phyloP scores from a whole-genome alignment of 2,329 filamentous ascomycete species.

The Pyrenochaeta sp. region DNA sequence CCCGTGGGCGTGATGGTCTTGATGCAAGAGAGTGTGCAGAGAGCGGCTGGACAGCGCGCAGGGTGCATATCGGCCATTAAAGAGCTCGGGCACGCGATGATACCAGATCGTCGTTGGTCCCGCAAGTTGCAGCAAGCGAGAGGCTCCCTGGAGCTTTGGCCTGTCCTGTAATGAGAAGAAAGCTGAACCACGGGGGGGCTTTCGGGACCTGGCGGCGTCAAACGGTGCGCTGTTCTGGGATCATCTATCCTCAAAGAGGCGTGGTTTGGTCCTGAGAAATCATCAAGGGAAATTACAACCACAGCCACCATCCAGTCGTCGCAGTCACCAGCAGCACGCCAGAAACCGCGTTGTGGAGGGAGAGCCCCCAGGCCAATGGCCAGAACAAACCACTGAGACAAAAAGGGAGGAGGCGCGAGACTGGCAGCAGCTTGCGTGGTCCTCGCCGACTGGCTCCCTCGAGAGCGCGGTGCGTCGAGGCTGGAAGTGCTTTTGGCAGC shows the following conservation, averaged over 20 bases:
- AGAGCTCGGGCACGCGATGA: constrained; percentile 24
- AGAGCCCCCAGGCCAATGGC: constrained; percentile 19
- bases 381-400: constrained; percentile 23
- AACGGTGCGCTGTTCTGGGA: constrained; percentile 30
- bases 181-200: constrained; percentile 23
- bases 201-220: constrained; percentile 34
- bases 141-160: constrained; percentile 28
- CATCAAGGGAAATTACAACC: constrained; percentile 38
- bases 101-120: constrained; percentile 33
- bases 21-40: constrained; percentile 36
- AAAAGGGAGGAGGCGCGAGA: constrained; percentile 18
- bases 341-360: constrained; percentile 21
- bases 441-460: neutral
- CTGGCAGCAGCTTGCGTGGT: constrained; percentile 9
- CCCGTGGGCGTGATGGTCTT: constrained; percentile 28
- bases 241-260: constrained; percentile 29
- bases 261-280: constrained; percentile 23
- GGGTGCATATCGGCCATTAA: constrained; percentile 34
- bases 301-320: constrained; percentile 30
- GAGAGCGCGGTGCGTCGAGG: constrained; percentile 7
- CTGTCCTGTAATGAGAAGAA: constrained; percentile 20
- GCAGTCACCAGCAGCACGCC: constrained; percentile 11
- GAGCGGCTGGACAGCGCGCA: constrained; percentile 22
- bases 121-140: constrained; percentile 26
- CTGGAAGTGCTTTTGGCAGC: constrained; percentile 1